These are phyloP conservation scores for Cystofilobasidium bisporidii DNA, from an alignment of 768 basidiomycete species.

Conservation along the genomic window DNA sequence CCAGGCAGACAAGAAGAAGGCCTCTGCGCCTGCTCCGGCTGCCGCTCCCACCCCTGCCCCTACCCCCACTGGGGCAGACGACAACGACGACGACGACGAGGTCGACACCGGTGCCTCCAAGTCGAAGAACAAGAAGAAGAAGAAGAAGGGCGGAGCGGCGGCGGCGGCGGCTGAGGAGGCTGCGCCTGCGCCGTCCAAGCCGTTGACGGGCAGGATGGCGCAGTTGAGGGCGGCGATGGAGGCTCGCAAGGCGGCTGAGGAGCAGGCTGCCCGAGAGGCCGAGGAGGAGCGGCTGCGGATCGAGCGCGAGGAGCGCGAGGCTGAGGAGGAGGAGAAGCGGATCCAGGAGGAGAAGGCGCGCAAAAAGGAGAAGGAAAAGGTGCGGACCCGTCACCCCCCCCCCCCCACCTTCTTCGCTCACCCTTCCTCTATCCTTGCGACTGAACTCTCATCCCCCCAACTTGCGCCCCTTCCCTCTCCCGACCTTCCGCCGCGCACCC, in stretches of 20 bases:
- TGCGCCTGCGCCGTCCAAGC: constrained; percentile 45
- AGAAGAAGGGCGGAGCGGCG: constrained; percentile 52
- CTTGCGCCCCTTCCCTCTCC: constrained; percentile 11
- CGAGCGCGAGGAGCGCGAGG: constrained; percentile 65
- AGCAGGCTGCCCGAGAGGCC: constrained; percentile 59
- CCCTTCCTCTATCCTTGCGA: background rate
- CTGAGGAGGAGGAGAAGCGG: constrained; percentile 65
- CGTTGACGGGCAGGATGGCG: constrained; percentile 56
- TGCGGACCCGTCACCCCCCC: constrained; percentile 13
- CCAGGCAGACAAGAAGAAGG: constrained; percentile 75
- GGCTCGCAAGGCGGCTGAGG: constrained; percentile 76
- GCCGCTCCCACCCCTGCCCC: constrained; percentile 31
- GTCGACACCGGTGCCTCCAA: constrained; percentile 43
- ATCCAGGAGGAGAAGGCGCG: background rate
- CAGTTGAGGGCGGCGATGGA: constrained; percentile 86
- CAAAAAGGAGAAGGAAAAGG: constrained; percentile 58
- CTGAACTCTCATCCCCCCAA: background rate
- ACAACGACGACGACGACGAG: constrained; percentile 60
- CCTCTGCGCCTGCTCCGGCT: constrained; percentile 30
- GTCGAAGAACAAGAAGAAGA: constrained; percentile 64
- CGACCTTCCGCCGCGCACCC: constrained; percentile 14
- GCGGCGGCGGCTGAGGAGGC: constrained; percentile 33
- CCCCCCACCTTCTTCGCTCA: background rate
- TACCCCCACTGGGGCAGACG: constrained; percentile 32
- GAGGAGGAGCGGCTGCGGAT: constrained; percentile 62